phyloP scores from a whole-genome alignment of 495 filamentous ascomycete genomes.

The Aspergillus hancockii region DNA sequence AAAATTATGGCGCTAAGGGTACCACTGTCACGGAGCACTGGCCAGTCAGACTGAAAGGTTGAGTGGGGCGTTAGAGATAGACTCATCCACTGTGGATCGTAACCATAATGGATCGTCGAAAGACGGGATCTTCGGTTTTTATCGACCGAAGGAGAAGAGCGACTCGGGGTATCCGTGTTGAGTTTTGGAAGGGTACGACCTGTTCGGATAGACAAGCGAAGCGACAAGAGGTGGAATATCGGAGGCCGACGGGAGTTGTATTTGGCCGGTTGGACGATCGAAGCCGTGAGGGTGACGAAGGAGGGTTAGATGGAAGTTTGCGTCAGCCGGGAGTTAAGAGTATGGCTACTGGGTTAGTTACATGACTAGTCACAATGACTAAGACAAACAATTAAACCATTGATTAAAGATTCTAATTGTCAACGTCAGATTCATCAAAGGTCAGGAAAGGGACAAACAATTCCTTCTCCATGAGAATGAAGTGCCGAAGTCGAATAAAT shows the following conservation, averaged over 20 bases:
- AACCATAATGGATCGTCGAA: conserved; percentile 7
- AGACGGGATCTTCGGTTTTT: conserved; percentile 13
- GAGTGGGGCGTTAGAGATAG: conserved; percentile 16
- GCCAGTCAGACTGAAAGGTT: neutral
- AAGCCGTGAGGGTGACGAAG: neutral
- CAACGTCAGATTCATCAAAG: neutral
- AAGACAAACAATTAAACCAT: neutral
- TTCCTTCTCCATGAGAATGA: neutral
- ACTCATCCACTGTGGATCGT: conserved; percentile 10
- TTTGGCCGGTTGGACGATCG: neutral
- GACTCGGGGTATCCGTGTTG: neutral
- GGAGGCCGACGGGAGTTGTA: conserved; percentile 1
- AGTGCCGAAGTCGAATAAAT: neutral
- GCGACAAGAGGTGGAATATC: neutral
- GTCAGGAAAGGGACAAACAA: neutral
- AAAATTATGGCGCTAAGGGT: neutral
- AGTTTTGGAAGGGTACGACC: neutral
- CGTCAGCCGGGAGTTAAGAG: neutral
- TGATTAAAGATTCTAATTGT: neutral
- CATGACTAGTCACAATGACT: neutral
- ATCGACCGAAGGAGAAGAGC: neutral
- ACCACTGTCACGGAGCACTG: neutral
- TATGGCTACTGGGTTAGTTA: neutral
- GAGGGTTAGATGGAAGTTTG: neutral
- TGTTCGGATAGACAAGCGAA: neutral